Evolutionary conservation across 1,284 basidiomycete species (phyloP).

Genomic region (Ustilago lituana): DNA sequence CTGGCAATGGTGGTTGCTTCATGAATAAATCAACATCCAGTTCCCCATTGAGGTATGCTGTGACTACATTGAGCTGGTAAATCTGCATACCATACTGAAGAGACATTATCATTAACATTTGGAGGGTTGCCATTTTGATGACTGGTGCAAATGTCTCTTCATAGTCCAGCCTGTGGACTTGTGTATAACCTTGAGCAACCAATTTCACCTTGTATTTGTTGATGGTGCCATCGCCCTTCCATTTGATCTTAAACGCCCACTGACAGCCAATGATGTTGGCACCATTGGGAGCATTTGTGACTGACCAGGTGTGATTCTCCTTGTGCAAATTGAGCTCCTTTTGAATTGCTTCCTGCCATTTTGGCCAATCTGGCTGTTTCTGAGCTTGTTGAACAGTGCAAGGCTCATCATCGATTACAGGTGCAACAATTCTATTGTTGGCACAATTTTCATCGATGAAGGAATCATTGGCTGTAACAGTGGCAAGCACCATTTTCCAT

Average conservation of each 20-base stretch:
- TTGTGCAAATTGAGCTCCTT: neutral
- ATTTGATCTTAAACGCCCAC: conserved; percentile 1
- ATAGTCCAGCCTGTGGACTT: neutral
- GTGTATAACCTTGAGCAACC: neutral
- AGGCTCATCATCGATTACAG: no score
- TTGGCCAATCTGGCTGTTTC: neutral
- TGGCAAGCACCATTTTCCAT: no score
- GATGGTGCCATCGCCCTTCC: neutral
- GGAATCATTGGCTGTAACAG: no score
- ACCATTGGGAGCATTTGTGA: neutral
- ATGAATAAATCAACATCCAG: neutral
- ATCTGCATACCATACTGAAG: neutral
- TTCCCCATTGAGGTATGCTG: neutral
- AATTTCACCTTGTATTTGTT: conserved; percentile 3
- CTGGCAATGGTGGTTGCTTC: neutral
- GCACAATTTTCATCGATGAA: no score
- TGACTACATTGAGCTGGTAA: neutral
- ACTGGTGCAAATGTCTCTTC: neutral
- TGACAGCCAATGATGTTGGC: neutral
- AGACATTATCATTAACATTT: neutral
- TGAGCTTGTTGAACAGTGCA: neutral
- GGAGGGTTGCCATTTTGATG: neutral
- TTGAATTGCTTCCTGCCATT: neutral
- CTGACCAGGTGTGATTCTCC: neutral
- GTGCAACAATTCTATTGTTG: no score